These are phyloP conservation scores for Malus sieversii DNA, from an alignment of 306 rosid genomes.

Conservation along the genomic window DNA sequence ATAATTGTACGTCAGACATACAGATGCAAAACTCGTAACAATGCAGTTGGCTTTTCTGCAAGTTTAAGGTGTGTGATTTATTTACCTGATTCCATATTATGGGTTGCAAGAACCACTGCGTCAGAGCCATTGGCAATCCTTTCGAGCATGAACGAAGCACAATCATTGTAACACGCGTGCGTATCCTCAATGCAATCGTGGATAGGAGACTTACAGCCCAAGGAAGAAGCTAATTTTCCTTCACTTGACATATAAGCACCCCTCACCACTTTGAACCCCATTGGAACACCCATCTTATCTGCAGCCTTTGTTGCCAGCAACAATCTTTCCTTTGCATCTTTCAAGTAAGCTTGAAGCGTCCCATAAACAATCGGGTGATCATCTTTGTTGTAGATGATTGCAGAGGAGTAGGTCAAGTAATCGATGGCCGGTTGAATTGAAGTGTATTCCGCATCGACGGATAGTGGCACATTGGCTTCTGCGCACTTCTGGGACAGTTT, in stretches of 20 bases:
- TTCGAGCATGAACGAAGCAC: conserved; percentile 58
- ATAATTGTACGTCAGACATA: not conserved
- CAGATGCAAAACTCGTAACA: not conserved
- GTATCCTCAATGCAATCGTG: conserved; percentile 65
- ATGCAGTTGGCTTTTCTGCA: not conserved
- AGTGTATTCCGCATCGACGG: conserved; percentile 81
- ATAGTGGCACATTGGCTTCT: conserved; percentile 45
- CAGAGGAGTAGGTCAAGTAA: conserved; percentile 68
- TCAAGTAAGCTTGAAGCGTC: conserved; percentile 73
- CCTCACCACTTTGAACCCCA: conserved; percentile 83
- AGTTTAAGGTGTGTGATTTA: no score
- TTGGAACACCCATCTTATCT: conserved; percentile 47
- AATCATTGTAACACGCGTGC: conserved; percentile 62
- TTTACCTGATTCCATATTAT: conserved; percentile 77
- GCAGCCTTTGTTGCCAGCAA: conserved; percentile 35
- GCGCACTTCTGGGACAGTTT: conserved; percentile 48
- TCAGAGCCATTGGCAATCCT: conserved; percentile 54
- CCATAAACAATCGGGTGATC: conserved; percentile 50
- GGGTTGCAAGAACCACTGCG: conserved; percentile 75
- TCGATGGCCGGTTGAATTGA: conserved; percentile 84
- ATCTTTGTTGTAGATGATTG: conserved; percentile 48
- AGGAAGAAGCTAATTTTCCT: conserved; percentile 40
- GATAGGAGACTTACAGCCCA: conserved; percentile 65
- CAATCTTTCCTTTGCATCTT: conserved; percentile 74
- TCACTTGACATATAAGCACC: conserved; percentile 95